Evolutionary conservation across 768 basidiomycete genomes (phyloP).

Genomic region (Tremella yokohamensis): DNA sequence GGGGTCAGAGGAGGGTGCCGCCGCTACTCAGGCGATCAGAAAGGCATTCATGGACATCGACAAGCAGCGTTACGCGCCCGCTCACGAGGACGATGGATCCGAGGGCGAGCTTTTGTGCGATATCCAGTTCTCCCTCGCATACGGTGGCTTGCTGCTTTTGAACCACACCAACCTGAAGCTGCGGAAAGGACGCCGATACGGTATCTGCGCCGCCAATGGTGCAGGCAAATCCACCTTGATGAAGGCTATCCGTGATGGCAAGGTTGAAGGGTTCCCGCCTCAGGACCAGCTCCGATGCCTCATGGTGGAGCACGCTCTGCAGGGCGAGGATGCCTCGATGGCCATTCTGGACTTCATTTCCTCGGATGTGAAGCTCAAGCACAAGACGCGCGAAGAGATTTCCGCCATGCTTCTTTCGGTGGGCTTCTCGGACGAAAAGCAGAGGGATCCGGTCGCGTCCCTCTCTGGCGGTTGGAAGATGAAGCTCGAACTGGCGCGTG

Average conservation of each 20-base stretch:
- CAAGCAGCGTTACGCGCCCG: conserved; percentile 61
- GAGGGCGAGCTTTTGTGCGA: conserved; percentile 87
- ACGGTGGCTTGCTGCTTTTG: conserved; percentile 86
- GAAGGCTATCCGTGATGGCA: conserved; percentile 90
- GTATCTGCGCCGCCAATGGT: conserved; percentile 93
- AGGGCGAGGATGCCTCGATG: conserved; percentile 82
- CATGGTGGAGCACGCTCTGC: conserved; percentile 96
- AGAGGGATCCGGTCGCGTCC: conserved; percentile 78
- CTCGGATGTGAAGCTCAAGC: conserved; percentile 66
- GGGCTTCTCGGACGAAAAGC: conserved; percentile 83
- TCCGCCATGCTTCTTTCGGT: conserved; percentile 76
- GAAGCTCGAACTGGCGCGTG: conserved; percentile 92
- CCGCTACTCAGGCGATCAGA: conserved; percentile 56
- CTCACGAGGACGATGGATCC: conserved; percentile 56
- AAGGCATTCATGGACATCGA: conserved; percentile 74
- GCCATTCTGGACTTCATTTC: conserved; percentile 87
- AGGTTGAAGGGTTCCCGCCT: conserved; percentile 89
- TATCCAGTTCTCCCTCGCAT: conserved; percentile 90
- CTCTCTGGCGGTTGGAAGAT: conserved; percentile 99
- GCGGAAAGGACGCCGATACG: conserved; percentile 85
- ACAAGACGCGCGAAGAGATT: conserved; percentile 67
- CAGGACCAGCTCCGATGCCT: conserved; percentile 79
- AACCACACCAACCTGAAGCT: conserved; percentile 90
- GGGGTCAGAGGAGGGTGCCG: conserved; percentile 41
- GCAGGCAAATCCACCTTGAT: conserved; percentile 93